phyloP scores from a whole-genome alignment of 2,329 filamentous ascomycete species.

The Ophiocordyceps sinensis region DNA sequence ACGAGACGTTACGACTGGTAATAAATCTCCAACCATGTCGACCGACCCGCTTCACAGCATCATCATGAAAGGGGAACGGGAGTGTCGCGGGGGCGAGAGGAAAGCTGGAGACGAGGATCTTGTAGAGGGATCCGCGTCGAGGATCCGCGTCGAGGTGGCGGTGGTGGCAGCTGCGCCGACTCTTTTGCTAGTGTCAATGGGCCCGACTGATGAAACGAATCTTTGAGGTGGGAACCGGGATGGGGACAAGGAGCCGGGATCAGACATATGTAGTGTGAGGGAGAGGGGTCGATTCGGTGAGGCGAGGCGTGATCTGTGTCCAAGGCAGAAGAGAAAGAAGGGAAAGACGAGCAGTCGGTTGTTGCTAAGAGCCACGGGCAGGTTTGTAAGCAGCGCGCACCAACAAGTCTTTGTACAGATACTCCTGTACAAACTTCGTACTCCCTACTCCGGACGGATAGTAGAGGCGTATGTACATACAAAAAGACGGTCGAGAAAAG shows the following conservation, averaged over 20 bases:
- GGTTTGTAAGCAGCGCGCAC: too few species aligned
- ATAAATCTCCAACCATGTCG: slow-evolving; percentile 18
- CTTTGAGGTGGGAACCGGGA: background rate
- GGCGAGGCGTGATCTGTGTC: too few species aligned
- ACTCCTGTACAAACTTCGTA: too few species aligned
- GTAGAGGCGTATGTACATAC: too few species aligned
- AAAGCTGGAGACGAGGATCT: slow-evolving; percentile 2
- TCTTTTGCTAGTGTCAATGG: slow-evolving; percentile 12
- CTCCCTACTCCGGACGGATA: too few species aligned
- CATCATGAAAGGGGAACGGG: slow-evolving; percentile 5
- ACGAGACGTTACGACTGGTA: slow-evolving; percentile 19
- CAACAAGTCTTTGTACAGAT: too few species aligned
- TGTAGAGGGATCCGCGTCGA: slow-evolving; percentile 3
- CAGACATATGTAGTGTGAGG: too few species aligned
- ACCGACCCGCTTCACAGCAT: slow-evolving; percentile 17
- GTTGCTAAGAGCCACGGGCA: too few species aligned
- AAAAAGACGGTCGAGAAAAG: too few species aligned
- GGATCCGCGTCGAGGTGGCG: slow-evolving; percentile 1
- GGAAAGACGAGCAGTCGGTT: too few species aligned
- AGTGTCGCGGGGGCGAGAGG: background rate
- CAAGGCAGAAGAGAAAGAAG: too few species aligned
- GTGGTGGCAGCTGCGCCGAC: slow-evolving; percentile 9
- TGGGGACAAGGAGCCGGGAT: background rate
- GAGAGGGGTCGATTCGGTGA: too few species aligned
- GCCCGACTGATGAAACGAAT: background rate